A percentile compares a stretch with the other conserved stretches of the same genome.
These are phyloP conservation scores for Lachnellula cervina DNA, from an alignment of 2,329 filamentous ascomycete species.

Conservation along the genomic window DNA sequence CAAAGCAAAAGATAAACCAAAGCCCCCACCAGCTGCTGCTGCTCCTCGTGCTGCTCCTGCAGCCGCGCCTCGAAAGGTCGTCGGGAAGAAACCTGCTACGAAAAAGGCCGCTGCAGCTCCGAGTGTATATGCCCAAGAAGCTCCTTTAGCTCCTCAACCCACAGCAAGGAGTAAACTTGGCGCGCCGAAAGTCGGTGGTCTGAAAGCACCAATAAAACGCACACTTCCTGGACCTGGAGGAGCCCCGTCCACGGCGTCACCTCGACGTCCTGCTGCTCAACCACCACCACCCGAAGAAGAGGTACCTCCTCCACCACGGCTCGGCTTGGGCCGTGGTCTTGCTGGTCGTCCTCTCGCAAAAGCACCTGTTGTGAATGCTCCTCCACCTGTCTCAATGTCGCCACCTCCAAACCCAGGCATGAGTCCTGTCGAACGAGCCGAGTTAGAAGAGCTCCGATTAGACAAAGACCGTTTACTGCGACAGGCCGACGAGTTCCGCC, in stretches of 20 bases:
- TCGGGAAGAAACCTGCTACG: slow-evolving; percentile 41
- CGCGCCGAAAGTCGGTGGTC: slow-evolving; percentile 47
- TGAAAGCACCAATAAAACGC: slow-evolving; percentile 58
- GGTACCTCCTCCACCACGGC: slow-evolving; percentile 28
- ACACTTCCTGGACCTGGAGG: slow-evolving; percentile 44
- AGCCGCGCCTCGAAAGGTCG: slow-evolving; percentile 42
- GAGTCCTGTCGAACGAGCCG: slow-evolving; percentile 77
- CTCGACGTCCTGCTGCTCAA: slow-evolving; percentile 41
- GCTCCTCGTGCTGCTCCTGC: slow-evolving; percentile 45
- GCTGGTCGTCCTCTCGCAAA: slow-evolving; percentile 82
- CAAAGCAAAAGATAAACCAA: slow-evolving; percentile 88
- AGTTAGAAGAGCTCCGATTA: slow-evolving; percentile 80
- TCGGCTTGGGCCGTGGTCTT: slow-evolving; percentile 56
- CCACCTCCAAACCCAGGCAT: slow-evolving; percentile 61
- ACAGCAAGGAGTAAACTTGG: slow-evolving; percentile 54
- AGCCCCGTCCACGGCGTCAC: slow-evolving; percentile 40
- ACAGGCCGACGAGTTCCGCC: slow-evolving; percentile 73
- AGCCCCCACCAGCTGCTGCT: slow-evolving; percentile 59
- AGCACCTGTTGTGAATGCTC: slow-evolving; percentile 44
- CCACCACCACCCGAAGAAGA: slow-evolving; percentile 44
- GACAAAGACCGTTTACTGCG: slow-evolving; percentile 75
- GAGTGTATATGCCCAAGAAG: slow-evolving; percentile 43
- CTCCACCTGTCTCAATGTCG: slow-evolving; percentile 48
- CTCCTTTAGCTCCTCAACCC: slow-evolving; percentile 54
- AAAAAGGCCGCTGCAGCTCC: slow-evolving; percentile 44